phyloP scores from a whole-genome alignment of 768 basidiomycete species.

The Trametes punicea region DNA sequence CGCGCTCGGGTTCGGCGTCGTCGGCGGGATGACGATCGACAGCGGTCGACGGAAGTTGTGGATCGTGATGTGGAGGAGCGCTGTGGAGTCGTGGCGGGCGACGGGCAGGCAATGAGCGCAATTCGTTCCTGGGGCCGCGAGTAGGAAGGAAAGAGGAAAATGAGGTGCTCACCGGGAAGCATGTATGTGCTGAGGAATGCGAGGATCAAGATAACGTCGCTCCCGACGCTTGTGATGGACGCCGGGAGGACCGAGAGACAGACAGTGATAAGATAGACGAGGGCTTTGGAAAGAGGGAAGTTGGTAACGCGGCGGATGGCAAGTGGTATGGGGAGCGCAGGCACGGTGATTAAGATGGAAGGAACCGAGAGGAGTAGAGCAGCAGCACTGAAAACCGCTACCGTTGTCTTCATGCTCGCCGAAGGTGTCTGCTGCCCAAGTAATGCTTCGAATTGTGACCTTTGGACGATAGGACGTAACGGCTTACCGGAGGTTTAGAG shows the following conservation, averaged over 20 bases:
- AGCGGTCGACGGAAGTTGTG: constrained; percentile 86
- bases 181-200: constrained; percentile 58
- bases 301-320: constrained; percentile 37
- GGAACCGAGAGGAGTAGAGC: constrained; percentile 61
- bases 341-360: constrained; percentile 52
- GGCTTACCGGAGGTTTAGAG: constrained; percentile 39
- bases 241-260: constrained; percentile 45
- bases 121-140: neutral
- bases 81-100: constrained; percentile 31
- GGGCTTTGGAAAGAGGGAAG: constrained; percentile 45
- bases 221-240: constrained; percentile 37
- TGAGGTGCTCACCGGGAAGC: constrained; percentile 47
- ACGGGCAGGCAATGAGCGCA: neutral
- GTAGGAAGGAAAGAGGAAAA: neutral
- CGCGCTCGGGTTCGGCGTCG: constrained; percentile 26
- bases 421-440: constrained; percentile 27
- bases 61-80: constrained; percentile 72
- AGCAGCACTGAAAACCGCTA: constrained; percentile 43
- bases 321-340: constrained; percentile 48
- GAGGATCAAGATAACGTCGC: constrained; percentile 47
- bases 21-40: constrained; percentile 73
- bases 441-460: neutral
- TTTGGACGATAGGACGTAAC: constrained; percentile 23
- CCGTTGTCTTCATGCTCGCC: constrained; percentile 32
- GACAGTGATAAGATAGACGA: constrained; percentile 41